Evolutionary conservation across 2,329 filamentous ascomycete species (phyloP), one percentile per base, ranked within the genome.

Genomic region (Aspergillus spinulosporus): DNA sequence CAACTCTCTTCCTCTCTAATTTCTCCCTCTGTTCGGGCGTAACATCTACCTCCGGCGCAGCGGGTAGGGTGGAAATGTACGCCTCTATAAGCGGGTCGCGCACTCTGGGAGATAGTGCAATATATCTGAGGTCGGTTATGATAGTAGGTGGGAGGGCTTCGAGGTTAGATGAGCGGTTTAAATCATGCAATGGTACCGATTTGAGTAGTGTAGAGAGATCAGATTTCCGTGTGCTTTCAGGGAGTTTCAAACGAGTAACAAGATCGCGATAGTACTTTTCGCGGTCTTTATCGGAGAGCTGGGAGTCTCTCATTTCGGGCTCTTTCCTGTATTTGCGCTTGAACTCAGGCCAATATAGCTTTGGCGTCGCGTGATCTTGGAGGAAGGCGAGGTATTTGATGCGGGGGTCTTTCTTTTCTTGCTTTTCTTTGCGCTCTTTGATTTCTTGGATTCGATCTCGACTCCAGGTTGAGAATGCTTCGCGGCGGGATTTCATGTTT

Each of bases 271-370:
- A 80, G 58, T 73, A 68, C 59, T 78, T 80, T 60, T 80, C 78
- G 4, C 76, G 72, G 51, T 80, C 78, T 59, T 77, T 80, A 58
- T 80, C 78, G 21, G 72, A 70, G 43, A 80, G 59, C 14, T 75
- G 68, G 4, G 66, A 65, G 52, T 76, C 74, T 54, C 72, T 78
- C 88, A 99, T 92, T 51, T 87, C 83, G 0, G 83, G 74, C 61
- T 96, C 92, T 62, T 88, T 92, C 62, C 88, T 88, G 74, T 86
- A 94, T 70, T 97, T 99, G 34, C 94, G 82, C 66, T 90, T 91
- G 75, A 99, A 99, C 71, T 99, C 94, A 0, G 90, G 88, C 94
- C 94, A 99, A 79, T 96, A 99, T 1, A 99, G 81, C 75, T 96
- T 97, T 0, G 90, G 88, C 0, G 88, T 94, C 0, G 92, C 93